Evolutionary conservation across 768 basidiomycete species (phyloP).

Genomic region (Lyophyllum shimeji): DNA sequence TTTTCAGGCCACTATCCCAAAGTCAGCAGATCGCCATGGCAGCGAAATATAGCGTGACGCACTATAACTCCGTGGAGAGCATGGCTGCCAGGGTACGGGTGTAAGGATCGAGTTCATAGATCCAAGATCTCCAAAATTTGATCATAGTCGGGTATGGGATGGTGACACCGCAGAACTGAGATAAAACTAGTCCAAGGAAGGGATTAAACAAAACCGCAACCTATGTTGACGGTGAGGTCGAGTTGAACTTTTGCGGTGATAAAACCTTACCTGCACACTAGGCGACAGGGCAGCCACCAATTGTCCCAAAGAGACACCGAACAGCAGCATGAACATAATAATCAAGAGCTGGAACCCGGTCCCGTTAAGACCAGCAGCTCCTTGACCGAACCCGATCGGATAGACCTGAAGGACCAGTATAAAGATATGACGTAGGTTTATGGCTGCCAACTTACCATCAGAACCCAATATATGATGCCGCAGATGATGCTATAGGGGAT

Average conservation of each 20-base stretch:
- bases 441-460: constrained; percentile 48
- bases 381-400: constrained; percentile 68
- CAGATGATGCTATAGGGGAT: constrained; percentile 75
- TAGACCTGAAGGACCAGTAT: constrained; percentile 39
- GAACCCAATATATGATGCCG: constrained; percentile 70
- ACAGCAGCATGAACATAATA: constrained; percentile 65
- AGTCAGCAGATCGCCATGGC: constrained; percentile 11
- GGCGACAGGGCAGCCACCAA: constrained; percentile 76
- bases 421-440: neutral
- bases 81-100: constrained; percentile 72
- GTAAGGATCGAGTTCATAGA: constrained; percentile 72
- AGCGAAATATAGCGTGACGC: constrained; percentile 14
- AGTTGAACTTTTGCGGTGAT: constrained; percentile 27
- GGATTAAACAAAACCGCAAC: constrained; percentile 83
- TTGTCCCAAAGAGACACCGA: constrained; percentile 69
- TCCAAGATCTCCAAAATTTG: constrained; percentile 74
- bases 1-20: constrained; percentile 51
- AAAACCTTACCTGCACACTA: constrained; percentile 52
- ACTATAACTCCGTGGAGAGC: constrained; percentile 78
- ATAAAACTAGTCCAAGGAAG: constrained; percentile 62
- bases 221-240: constrained; percentile 25
- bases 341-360: constrained; percentile 74
- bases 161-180: constrained; percentile 80
- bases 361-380: constrained; percentile 55
- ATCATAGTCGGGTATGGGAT: constrained; percentile 66